These are phyloP conservation scores for Dothistroma septosporum DNA, from an alignment of 2,329 filamentous ascomycete species.

Conservation along the genomic window DNA sequence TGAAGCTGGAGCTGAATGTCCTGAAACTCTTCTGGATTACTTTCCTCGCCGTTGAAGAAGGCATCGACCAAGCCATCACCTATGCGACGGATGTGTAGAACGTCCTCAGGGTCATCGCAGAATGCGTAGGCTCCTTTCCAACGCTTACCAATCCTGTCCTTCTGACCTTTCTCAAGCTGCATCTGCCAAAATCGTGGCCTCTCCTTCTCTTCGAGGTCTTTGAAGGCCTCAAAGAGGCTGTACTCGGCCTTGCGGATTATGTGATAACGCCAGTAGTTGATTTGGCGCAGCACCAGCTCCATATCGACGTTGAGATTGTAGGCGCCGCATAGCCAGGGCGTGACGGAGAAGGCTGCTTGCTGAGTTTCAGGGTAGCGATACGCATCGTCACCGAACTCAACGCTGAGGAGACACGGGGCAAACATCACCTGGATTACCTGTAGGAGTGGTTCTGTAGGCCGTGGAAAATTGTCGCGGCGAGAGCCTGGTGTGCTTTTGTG, in stretches of 20 bases:
- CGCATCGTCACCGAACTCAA: conserved; percentile 12
- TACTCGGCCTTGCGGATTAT: conserved; percentile 39
- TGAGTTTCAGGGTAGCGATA: conserved; percentile 44
- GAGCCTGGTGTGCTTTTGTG: no score
- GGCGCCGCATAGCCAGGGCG: conserved; percentile 42
- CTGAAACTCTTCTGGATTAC: conserved; percentile 28
- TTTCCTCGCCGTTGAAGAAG: conserved; percentile 34
- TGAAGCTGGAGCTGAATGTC: conserved; percentile 25
- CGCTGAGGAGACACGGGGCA: conserved; percentile 27
- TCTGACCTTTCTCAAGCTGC: conserved; percentile 15
- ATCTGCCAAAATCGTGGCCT: conserved; percentile 37
- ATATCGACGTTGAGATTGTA: conserved; percentile 41
- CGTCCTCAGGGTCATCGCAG: conserved; percentile 26
- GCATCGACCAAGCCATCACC: conserved; percentile 22
- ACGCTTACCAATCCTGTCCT: conserved; percentile 38
- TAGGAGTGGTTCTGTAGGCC: conserved; percentile 15
- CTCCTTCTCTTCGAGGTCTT: conserved; percentile 35
- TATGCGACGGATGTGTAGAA: conserved; percentile 28
- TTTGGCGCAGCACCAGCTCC: conserved; percentile 44
- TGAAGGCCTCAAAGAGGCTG: conserved; percentile 37
- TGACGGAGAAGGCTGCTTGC: conserved; percentile 40
- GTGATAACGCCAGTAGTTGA: conserved; percentile 54
- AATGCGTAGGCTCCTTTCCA: conserved; percentile 53
- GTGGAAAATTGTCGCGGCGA: background rate
- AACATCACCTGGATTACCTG: conserved; percentile 31